Conservation (phyloP, 2,329 filamentous ascomycete genomes). For the Ophiocordyceps camponoti-saundersi region DNA sequence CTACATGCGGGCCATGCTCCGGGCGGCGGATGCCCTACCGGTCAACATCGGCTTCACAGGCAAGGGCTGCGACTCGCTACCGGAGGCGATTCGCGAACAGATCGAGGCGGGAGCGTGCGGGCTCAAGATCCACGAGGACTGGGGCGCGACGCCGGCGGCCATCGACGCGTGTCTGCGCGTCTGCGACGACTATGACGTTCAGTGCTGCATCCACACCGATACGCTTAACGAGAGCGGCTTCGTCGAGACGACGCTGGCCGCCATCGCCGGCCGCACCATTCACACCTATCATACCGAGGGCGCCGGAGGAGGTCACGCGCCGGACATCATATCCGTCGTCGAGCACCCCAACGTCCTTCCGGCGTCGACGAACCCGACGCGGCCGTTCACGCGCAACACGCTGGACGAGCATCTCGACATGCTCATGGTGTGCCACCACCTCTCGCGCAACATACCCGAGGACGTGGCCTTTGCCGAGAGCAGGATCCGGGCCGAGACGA, state of each 20-base stretch:
- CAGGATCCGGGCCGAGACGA: slow-evolving; percentile 88
- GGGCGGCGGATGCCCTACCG: slow-evolving; percentile 66
- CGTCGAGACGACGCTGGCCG: slow-evolving; percentile 75
- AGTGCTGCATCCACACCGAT: slow-evolving; percentile 90
- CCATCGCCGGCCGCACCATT: slow-evolving; percentile 74
- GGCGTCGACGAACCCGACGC: slow-evolving; percentile 79
- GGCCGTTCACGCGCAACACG: slow-evolving; percentile 81
- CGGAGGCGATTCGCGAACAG: slow-evolving; percentile 59
- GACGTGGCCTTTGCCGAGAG: slow-evolving; percentile 92
- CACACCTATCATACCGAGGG: slow-evolving; percentile 97
- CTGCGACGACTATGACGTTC: slow-evolving; percentile 82
- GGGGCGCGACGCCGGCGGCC: slow-evolving; percentile 78
- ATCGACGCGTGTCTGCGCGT: slow-evolving; percentile 77
- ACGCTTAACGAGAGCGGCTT: slow-evolving; percentile 96
- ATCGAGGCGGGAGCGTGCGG: slow-evolving; percentile 71
- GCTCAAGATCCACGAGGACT: slow-evolving; percentile 90
- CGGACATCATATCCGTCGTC: slow-evolving; percentile 89
- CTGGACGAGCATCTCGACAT: slow-evolving; percentile 95
- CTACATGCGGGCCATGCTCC: slow-evolving; percentile 77
- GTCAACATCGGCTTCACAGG: slow-evolving; percentile 83
- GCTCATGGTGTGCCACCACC: slow-evolving; percentile 95
- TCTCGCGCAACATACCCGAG: slow-evolving; percentile 84
- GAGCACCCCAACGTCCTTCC: slow-evolving; percentile 80
- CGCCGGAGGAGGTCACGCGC: slow-evolving; percentile 84
- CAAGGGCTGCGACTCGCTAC: slow-evolving; percentile 76